These are phyloP conservation scores for Multifurca ochricompacta DNA, from an alignment of 768 basidiomycete species.

Conservation along the genomic window DNA sequence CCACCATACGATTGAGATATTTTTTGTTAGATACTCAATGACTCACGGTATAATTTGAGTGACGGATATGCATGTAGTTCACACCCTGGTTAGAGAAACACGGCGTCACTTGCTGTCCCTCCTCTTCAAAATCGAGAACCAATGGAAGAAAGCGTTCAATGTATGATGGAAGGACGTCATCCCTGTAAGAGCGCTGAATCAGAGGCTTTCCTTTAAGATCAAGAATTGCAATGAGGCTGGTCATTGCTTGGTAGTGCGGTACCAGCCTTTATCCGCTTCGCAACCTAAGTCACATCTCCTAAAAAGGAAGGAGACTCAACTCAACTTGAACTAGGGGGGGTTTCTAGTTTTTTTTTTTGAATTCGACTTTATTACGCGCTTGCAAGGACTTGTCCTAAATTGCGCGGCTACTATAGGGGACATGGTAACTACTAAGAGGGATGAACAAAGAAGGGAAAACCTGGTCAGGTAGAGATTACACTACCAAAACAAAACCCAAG, in stretches of 20 bases:
- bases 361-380: too few relatives aligned
- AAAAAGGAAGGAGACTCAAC: too few relatives aligned
- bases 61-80: conserved; percentile 98
- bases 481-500: too few relatives aligned
- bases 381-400: too few relatives aligned
- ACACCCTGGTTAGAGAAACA: conserved; percentile 93
- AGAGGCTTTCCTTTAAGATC: conserved; percentile 98
- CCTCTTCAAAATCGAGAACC: conserved; percentile 93
- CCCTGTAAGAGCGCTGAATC: conserved; percentile 93
- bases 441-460: too few relatives aligned
- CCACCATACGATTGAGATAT: background rate
- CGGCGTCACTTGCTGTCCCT: conserved; percentile 91
- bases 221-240: conserved; percentile 82
- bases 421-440: too few relatives aligned
- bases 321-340: too few relatives aligned
- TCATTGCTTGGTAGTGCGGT: conserved; percentile 36
- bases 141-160: conserved; percentile 93
- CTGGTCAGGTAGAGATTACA: too few relatives aligned
- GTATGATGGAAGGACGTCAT: conserved; percentile 84
- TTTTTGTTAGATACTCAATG: background rate
- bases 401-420: too few relatives aligned
- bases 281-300: too few relatives aligned
- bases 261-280: too few relatives aligned
- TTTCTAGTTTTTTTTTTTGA: too few relatives aligned
- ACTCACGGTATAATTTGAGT: conserved; percentile 94